phyloP scores from a whole-genome alignment of 192 early-diverging fungal genomes.

The Linnemannia exigua region DNA sequence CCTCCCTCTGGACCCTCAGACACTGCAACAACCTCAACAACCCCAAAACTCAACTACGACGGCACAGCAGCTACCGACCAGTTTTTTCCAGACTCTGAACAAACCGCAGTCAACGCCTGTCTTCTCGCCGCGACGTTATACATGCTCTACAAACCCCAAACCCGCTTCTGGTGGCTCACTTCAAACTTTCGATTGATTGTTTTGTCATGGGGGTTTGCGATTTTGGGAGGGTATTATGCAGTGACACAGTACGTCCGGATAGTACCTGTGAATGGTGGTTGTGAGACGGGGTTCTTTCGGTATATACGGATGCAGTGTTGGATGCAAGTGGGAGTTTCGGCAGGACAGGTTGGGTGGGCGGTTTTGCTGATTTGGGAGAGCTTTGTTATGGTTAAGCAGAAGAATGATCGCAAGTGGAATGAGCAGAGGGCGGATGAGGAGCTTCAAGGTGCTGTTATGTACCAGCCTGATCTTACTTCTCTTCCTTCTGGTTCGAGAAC shows the following conservation, averaged over 20 bases:
- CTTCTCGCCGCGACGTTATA: not conserved
- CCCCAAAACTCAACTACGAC: not conserved
- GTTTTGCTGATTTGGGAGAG: conserved; percentile 6
- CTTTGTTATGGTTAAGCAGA: not conserved
- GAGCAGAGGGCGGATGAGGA: conserved; percentile 21
- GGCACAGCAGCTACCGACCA: not conserved
- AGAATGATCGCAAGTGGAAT: conserved; percentile 3
- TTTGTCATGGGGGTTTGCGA: not conserved
- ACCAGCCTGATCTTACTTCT: conserved; percentile 6
- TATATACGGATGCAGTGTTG: conserved; percentile 10
- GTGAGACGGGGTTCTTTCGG: conserved; percentile 1
- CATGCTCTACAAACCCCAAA: not conserved
- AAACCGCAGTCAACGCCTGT: conserved; percentile 13
- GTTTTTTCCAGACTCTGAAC: conserved; percentile 25
- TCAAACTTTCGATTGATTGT: not conserved
- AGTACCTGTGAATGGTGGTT: not conserved
- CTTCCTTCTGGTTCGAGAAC: not conserved
- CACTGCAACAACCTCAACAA: not conserved
- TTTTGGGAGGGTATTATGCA: not conserved
- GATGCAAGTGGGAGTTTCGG: conserved; percentile 6
- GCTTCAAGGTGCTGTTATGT: not conserved
- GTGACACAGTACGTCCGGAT: not conserved
- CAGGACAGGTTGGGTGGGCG: not conserved
- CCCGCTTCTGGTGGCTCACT: conserved; percentile 7
- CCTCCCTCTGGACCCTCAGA: not conserved